Evolutionary conservation across 1,139 yeast genomes (phyloP), one percentile per base, ranked within the genome.

Genomic region (Pichia sp.): DNA sequence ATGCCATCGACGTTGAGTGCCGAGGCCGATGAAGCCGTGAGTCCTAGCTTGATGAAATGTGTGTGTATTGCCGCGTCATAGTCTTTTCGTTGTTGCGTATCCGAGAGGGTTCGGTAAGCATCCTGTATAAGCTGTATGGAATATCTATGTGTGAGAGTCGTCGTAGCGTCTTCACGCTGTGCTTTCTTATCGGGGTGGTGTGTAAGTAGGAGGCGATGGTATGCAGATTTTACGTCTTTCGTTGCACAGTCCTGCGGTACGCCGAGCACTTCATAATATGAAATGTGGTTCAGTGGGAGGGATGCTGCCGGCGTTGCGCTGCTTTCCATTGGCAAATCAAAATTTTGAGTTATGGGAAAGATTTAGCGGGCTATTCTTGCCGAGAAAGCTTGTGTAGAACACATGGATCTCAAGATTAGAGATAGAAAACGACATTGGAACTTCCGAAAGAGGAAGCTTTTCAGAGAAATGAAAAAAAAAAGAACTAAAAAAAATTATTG

Each of bases 101-200:
- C 77, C 0, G 74, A 65, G 10, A 89, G 70, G 0, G 78, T 74
- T 30, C 70, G 66, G 64, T 85, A 89, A 0, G 97, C 97, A 31
- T 70, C 71, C 61, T 85, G 77, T 30, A 88, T 73, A 38, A 70
- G 66, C 8, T 51, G 54, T 3, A 59, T 49, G 40, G 51, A 41
- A 55, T 57, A 38, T 52, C 29, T 43, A n/a, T 38, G 8, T 26
- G 15, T 5, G 8, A 16, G 16, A 6, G 5, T 5, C 5, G 42
- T 30, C 11, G 49, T 52, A 19, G 13, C 29, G n/a, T 36, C 40
- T 36, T 36, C 40, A 40, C 46, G 19, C 34, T 59, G 44, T 58
- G 63, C 45, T 41, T 49, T 29, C 65, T 90, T 90, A 65, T 90
- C 97, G 0, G 97, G 97, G 67, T 90, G 97, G 8, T 79, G 69